phyloP scores from a whole-genome alignment of 1,284 basidiomycete genomes.

The Trichosporon ovoides region DNA sequence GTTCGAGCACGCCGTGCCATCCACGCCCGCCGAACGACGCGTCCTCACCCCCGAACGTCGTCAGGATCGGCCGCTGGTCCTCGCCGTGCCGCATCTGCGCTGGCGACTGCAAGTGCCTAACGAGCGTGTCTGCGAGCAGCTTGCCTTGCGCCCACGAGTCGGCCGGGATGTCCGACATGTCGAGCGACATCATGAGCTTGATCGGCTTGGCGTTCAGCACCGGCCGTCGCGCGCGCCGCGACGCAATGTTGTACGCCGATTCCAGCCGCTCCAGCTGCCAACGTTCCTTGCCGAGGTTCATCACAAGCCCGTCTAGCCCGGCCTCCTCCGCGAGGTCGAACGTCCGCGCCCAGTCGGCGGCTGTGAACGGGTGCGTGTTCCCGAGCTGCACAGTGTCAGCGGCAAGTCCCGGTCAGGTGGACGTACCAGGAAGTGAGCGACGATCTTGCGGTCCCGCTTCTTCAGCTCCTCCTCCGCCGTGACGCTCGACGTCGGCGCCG shows the following conservation, averaged over 20 bases:
- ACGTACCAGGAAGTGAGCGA: constrained; percentile 49
- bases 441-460: constrained; percentile 21
- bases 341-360: constrained; percentile 40
- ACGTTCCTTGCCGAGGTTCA: constrained; percentile 47
- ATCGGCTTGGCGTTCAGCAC: background rate
- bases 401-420: background rate
- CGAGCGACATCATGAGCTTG: constrained; percentile 44
- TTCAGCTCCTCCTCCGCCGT: background rate
- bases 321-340: constrained; percentile 39
- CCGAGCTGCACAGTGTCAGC: constrained; percentile 39
- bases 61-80: constrained; percentile 29
- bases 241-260: constrained; percentile 30
- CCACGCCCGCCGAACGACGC: constrained; percentile 32
- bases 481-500: background rate
- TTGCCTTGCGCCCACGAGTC: constrained; percentile 20
- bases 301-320: constrained; percentile 44
- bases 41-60: constrained; percentile 42
- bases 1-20: constrained; percentile 36
- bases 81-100: constrained; percentile 22
- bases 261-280: constrained; percentile 47
- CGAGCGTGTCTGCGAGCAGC: constrained; percentile 24
- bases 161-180: constrained; percentile 45
- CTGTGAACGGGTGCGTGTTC: constrained; percentile 46
- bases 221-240: background rate
- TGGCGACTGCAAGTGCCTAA: constrained; percentile 13